Evolutionary conservation across 805 yeast species (phyloP).

Genomic region (Zygosaccharomyces bailii): DNA sequence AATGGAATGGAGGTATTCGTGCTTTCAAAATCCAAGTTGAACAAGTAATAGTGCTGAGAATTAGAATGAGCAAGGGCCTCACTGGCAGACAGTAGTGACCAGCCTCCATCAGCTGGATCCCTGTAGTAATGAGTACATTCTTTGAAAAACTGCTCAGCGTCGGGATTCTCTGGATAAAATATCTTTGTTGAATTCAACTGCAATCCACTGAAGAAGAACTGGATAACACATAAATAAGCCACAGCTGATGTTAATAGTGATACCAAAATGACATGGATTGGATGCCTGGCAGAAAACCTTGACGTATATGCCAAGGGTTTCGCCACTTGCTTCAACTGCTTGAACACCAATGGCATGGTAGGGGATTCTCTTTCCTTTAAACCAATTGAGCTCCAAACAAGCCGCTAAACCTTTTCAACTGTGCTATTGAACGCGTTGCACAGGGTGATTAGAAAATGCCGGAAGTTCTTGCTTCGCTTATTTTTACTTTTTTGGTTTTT

Average conservation of each 20-base stretch:
- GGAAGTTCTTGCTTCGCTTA: not conserved
- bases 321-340: constrained; percentile 35
- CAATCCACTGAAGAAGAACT: constrained; percentile 53
- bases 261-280: constrained; percentile 80
- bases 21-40: constrained; percentile 29
- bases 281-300: constrained; percentile 64
- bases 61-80: constrained; percentile 19
- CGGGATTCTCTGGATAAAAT: constrained; percentile 18
- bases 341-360: constrained; percentile 30
- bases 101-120: constrained; percentile 18
- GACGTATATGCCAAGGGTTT: constrained; percentile 46
- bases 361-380: not conserved
- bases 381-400: constrained; percentile 6
- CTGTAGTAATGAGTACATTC: constrained; percentile 30
- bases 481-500: not conserved
- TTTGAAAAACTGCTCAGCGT: constrained; percentile 22
- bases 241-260: constrained; percentile 73
- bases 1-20: constrained; percentile 14
- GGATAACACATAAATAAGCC: constrained; percentile 72
- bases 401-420: not conserved
- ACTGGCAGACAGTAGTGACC: constrained; percentile 22
- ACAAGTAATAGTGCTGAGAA: constrained; percentile 32
- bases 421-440: not conserved
- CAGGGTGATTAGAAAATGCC: not conserved
- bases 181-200: constrained; percentile 24